These are phyloP conservation scores for Mucor lusitanicus DNA, from an alignment of 371 early-diverging fungal genomes.

Conservation along the genomic window DNA sequence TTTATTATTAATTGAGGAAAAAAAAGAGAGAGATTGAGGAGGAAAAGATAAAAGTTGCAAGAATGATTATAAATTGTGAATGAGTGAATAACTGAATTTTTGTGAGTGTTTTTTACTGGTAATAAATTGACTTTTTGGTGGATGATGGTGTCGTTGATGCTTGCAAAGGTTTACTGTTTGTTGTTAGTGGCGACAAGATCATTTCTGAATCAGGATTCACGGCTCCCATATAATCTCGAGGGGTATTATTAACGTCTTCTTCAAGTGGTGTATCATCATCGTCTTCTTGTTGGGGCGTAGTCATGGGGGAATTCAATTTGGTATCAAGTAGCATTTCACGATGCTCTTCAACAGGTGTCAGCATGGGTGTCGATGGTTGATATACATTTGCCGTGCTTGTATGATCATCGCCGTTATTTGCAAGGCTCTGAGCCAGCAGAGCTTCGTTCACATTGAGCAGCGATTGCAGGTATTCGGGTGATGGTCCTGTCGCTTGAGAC, in stretches of 20 bases:
- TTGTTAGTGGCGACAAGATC: slow-evolving; percentile 13
- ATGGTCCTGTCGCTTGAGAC: slow-evolving; percentile 24
- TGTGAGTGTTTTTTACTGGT: background rate
- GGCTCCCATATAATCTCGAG: slow-evolving; percentile 5
- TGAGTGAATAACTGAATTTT: background rate
- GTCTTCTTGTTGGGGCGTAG: slow-evolving; percentile 13
- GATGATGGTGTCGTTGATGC: background rate
- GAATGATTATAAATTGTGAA: background rate
- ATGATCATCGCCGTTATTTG: background rate
- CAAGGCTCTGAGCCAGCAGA: slow-evolving; percentile 42
- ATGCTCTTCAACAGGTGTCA: slow-evolving; percentile 17
- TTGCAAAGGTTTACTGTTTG: background rate
- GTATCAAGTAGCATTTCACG: background rate
- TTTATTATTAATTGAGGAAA: background rate
- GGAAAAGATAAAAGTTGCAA: background rate
- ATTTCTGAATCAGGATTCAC: slow-evolving; percentile 14
- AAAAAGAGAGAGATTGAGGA: background rate
- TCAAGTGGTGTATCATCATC: background rate
- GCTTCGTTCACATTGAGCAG: slow-evolving; percentile 38
- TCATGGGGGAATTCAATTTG: slow-evolving; percentile 9
- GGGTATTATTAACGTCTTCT: slow-evolving; percentile 1
- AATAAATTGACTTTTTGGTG: background rate
- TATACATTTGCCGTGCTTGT: background rate
- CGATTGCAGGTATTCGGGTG: slow-evolving; percentile 40
- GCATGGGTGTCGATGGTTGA: slow-evolving; percentile 11